Conservation (phyloP, 139 green algal genomes). For the Chlorella sp. region DNA sequence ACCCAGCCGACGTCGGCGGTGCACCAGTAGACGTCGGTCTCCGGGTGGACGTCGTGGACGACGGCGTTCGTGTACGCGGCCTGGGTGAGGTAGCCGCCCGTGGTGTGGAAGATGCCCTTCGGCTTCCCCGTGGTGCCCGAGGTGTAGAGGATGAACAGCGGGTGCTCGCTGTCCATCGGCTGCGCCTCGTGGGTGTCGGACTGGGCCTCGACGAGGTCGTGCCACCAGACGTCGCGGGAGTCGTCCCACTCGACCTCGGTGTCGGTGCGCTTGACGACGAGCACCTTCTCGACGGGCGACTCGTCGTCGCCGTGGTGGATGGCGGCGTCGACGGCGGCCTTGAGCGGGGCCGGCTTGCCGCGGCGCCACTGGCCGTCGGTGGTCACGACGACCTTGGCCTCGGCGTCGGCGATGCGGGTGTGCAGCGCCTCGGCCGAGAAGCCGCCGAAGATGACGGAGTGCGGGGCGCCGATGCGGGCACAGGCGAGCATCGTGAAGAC, state of each 20-base stretch:
- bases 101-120: constrained; percentile 92
- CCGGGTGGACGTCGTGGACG: constrained; percentile 67
- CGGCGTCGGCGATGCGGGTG: constrained; percentile 38
- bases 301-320: too few species aligned
- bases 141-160: constrained; percentile 94
- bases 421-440: constrained; percentile 86
- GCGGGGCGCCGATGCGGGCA: constrained; percentile 88
- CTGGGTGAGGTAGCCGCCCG: constrained; percentile 30
- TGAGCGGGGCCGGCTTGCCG: constrained; percentile 59
- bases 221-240: constrained; percentile 85
- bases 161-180: constrained; percentile 85
- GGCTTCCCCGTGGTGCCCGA: constrained; percentile 66
- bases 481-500: constrained; percentile 94
- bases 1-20: constrained; percentile 98
- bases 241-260: too few species aligned
- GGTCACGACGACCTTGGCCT: constrained; percentile 63
- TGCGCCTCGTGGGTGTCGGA: constrained; percentile 51
- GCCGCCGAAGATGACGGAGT: constrained; percentile 92
- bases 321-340: constrained; percentile 63
- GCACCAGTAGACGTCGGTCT: constrained; percentile 89
- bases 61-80: too few species aligned
- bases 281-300: too few species aligned
- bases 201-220: constrained; percentile 56
- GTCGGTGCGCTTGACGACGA: too few species aligned
- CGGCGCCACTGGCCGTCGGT: constrained; percentile 17